These are phyloP conservation scores for Phytopythium aichiense DNA, from an alignment of 352 stramenopile species.

Conservation along the genomic window DNA sequence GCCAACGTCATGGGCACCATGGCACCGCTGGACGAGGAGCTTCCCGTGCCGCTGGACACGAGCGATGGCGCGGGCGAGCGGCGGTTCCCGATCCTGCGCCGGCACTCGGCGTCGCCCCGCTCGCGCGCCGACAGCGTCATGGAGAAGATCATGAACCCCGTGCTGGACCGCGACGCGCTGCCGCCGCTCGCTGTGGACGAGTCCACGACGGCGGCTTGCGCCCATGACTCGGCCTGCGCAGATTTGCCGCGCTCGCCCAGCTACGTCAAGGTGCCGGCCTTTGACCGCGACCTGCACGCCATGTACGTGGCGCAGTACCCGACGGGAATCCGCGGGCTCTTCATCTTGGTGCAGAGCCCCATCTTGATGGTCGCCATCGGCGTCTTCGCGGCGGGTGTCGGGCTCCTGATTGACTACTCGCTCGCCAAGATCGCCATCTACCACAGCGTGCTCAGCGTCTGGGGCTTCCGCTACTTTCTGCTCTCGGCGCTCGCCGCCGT, in stretches of 20 bases:
- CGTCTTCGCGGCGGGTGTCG: constrained; percentile 59
- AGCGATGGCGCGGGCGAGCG: background rate
- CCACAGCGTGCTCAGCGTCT: constrained; percentile 47
- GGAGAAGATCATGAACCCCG: constrained; percentile 72
- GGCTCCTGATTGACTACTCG: constrained; percentile 63
- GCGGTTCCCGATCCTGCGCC: background rate
- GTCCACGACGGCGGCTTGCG: background rate
- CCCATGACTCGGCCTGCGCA: background rate
- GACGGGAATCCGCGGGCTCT: constrained; percentile 42
- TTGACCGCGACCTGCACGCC: constrained; percentile 71
- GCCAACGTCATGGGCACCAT: background rate
- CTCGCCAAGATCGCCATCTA: constrained; percentile 58
- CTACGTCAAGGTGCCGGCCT: constrained; percentile 53
- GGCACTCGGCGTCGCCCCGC: constrained; percentile 19
- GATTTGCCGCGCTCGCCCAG: constrained; percentile 7
- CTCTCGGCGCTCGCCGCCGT: constrained; percentile 45
- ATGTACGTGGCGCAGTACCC: constrained; percentile 71
- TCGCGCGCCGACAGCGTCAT: constrained; percentile 58
- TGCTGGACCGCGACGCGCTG: constrained; percentile 47
- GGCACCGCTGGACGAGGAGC: background rate
- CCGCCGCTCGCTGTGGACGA: background rate
- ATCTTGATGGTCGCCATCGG: constrained; percentile 63
- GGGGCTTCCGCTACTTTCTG: constrained; percentile 57
- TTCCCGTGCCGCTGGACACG: background rate
- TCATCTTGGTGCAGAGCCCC: constrained; percentile 72